Conservation (phyloP, 176 grass and related monocot species). For the Echinochloa phyllopogon region DNA sequence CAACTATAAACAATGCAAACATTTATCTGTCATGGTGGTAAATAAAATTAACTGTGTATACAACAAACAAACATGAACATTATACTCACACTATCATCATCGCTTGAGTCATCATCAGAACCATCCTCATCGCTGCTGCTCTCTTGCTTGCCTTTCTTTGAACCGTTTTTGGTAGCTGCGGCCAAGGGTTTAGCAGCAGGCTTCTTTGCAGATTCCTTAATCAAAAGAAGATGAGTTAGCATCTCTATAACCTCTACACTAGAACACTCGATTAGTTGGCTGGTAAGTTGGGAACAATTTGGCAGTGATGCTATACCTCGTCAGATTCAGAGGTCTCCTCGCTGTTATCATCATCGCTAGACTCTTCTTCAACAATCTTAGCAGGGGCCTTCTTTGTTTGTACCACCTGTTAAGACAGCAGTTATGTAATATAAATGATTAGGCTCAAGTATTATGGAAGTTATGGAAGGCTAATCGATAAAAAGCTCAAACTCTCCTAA, state of each 20-base stretch:
- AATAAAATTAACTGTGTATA: background rate
- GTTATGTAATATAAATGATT: background rate
- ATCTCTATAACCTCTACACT: background rate
- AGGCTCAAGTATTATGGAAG: background rate
- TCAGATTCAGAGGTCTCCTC: conserved; percentile 68
- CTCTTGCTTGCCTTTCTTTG: conserved; percentile 57
- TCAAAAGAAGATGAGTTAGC: conserved; percentile 35
- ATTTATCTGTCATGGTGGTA: background rate
- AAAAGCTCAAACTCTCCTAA: background rate
- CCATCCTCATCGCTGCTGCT: conserved; percentile 49
- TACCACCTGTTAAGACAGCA: conserved; percentile 42
- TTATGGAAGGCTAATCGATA: background rate
- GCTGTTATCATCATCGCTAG: conserved; percentile 62
- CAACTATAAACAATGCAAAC: background rate
- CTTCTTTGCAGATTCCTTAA: conserved; percentile 70
- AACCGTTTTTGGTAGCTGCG: conserved; percentile 35
- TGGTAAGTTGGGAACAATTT: background rate
- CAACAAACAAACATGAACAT: background rate
- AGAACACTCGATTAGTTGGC: background rate
- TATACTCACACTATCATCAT: conserved; percentile 46
- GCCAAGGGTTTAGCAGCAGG: conserved; percentile 30
- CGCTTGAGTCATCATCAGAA: conserved; percentile 57
- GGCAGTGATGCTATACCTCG: conserved; percentile 47
- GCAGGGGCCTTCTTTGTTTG: conserved; percentile 50
- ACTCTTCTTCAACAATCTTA: conserved; percentile 54